A percentile compares a stretch with the other conserved stretches of the same genome.
Evolutionary conservation across 2,329 filamentous ascomycete species (phyloP).

Genomic region (Aspergillus brunneoviolaceus): DNA sequence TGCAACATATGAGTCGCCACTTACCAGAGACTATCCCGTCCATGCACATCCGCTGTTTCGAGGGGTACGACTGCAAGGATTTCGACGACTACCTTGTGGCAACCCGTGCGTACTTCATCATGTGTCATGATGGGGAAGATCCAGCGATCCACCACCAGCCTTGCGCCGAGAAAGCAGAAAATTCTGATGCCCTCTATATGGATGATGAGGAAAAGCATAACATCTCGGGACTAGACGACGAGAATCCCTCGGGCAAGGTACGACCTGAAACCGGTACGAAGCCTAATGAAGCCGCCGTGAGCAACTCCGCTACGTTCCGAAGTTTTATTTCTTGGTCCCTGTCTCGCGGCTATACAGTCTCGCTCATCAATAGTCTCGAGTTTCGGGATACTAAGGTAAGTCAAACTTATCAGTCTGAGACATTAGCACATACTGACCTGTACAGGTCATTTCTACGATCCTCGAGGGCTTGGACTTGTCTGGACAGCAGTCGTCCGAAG

Average conservation of each 20-base stretch:
- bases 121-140: constrained; percentile 63
- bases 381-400: constrained; percentile 63
- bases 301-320: no score
- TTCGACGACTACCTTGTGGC: constrained; percentile 58
- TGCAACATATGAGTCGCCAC: constrained; percentile 59
- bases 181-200: background rate
- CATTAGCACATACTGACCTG: background rate
- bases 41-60: constrained; percentile 30
- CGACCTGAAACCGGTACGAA: background rate
- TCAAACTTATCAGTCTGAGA: background rate
- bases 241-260: background rate
- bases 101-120: constrained; percentile 63
- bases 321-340: constrained; percentile 57
- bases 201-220: constrained; percentile 3
- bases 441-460: constrained; percentile 22
- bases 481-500: no score
- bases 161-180: background rate
- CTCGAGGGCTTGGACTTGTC: constrained; percentile 14
- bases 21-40: constrained; percentile 38
- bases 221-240: background rate
- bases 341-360: constrained; percentile 58
- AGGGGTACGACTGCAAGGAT: constrained; percentile 33
- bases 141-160: background rate
- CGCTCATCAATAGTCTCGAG: constrained; percentile 63
- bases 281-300: constrained; percentile 19